Percentiles rank a stretch among this genome's conserved stretches.
These are phyloP conservation scores for Alternaria panax DNA, from an alignment of 2,329 filamentous ascomycete species.

Conservation along the genomic window DNA sequence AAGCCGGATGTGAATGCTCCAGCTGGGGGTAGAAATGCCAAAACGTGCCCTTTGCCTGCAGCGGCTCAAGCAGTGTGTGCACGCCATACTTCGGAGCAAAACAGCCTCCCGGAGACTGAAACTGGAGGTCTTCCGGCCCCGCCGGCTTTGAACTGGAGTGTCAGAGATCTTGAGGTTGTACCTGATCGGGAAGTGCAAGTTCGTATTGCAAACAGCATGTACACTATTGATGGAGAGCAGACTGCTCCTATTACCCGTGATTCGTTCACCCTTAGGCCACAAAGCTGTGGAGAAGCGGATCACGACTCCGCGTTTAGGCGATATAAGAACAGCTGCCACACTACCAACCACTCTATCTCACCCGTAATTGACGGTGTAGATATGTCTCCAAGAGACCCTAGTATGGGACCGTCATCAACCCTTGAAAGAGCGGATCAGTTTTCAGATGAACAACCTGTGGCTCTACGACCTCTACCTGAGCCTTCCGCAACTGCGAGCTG, in stretches of 20 bases:
- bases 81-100: constrained; percentile 1
- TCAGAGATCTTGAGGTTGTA: background rate
- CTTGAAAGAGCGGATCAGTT: background rate
- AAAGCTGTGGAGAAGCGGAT: background rate
- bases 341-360: background rate
- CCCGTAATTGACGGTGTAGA: background rate
- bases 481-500: background rate
- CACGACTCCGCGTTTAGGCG: background rate
- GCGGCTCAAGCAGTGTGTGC: background rate
- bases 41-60: constrained; percentile 4
- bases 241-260: background rate
- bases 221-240: background rate
- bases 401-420: background rate
- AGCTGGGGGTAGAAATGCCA: background rate
- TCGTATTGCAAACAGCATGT: background rate
- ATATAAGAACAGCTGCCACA: background rate
- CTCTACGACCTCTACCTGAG: background rate
- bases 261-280: background rate
- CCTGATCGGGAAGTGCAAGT: background rate
- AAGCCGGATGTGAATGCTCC: background rate
- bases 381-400: background rate
- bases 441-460: background rate
- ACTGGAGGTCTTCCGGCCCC: background rate
- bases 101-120: background rate
- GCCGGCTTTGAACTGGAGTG: background rate